phyloP scores from a whole-genome alignment of 176 grass and related monocot species.

The Rhipidocladum racemiflorum region DNA sequence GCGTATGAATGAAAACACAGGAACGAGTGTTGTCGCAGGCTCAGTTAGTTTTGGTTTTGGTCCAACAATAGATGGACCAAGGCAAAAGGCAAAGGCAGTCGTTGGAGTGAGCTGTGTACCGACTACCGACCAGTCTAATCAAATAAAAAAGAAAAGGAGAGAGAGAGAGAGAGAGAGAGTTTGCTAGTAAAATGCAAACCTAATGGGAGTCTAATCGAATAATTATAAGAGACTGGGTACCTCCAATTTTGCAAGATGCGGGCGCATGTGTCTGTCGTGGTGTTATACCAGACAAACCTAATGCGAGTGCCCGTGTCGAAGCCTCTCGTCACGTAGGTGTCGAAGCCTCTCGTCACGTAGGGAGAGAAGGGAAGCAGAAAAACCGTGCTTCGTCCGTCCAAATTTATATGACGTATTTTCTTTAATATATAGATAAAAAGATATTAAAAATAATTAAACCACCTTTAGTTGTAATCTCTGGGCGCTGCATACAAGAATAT shows the following conservation, averaged over 20 bases:
- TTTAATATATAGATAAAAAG: no score
- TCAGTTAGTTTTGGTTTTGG: no score
- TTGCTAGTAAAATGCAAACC: no score
- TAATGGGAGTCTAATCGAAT: no score
- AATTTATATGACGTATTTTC: no score
- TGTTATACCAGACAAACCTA: neutral
- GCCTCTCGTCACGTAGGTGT: no score
- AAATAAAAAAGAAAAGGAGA: neutral
- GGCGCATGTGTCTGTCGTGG: neutral
- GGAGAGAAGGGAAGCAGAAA: neutral
- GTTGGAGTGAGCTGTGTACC: conserved; percentile 12
- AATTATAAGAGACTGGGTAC: no score
- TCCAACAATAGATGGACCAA: conserved; percentile 25
- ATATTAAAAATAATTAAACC: no score
- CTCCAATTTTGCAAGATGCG: neutral
- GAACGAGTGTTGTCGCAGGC: neutral
- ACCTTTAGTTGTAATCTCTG: no score
- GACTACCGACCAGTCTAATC: conserved; percentile 24
- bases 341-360: neutral
- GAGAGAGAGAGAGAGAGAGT: no score
- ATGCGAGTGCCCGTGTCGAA: neutral
- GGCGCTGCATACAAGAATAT: no score
- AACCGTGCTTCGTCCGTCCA: neutral
- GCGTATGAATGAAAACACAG: no score
- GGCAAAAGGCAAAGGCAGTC: neutral